Evolutionary conservation across 2,329 filamentous ascomycete species (phyloP).

Genomic region (Colletotrichum costaricense): DNA sequence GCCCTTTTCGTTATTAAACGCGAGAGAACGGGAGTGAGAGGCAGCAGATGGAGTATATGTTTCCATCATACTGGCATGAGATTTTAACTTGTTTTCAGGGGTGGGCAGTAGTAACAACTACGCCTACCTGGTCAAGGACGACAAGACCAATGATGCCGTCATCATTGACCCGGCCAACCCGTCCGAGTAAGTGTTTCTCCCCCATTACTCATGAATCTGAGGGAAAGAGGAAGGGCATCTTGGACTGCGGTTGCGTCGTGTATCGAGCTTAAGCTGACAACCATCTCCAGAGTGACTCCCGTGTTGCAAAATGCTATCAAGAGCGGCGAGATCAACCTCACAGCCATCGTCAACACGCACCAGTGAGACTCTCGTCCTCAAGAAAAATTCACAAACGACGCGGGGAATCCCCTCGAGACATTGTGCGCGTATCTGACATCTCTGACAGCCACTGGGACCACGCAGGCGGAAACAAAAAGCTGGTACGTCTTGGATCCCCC

Average conservation of each 20-base stretch:
- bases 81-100: constrained; percentile 62
- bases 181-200: constrained; percentile 69
- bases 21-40: background rate
- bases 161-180: constrained; percentile 86
- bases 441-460: constrained; percentile 86
- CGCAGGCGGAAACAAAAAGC: constrained; percentile 87
- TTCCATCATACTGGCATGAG: background rate
- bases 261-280: background rate
- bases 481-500: constrained; percentile 63
- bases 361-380: constrained; percentile 73
- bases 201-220: too few relatives aligned
- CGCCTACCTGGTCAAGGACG: constrained; percentile 83
- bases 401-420: background rate
- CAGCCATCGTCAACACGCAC: constrained; percentile 94
- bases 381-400: background rate
- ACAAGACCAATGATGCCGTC: constrained; percentile 81
- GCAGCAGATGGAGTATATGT: background rate
- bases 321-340: constrained; percentile 81
- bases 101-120: constrained; percentile 85
- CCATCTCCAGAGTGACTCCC: constrained; percentile 62
- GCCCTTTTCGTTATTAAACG: background rate
- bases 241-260: too few relatives aligned
- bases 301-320: constrained; percentile 79
- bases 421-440: background rate
- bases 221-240: too few relatives aligned